Conservation (phyloP, 1,284 basidiomycete species). For the Rhodotorula sp. region DNA sequence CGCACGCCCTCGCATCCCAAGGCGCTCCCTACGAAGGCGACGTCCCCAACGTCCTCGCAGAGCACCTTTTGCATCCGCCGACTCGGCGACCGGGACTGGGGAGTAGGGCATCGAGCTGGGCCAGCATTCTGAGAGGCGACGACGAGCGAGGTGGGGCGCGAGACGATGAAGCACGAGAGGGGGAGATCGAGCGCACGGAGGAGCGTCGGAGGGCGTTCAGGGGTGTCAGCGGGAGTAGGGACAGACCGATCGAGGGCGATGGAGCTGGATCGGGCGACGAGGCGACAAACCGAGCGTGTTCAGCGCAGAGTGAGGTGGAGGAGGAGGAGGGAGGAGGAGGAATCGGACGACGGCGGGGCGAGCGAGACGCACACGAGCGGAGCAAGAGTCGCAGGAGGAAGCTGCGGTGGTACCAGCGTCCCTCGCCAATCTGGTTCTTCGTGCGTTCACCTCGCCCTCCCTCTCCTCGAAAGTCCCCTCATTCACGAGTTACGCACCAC, state of each 20-base stretch:
- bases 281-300: too few relatives aligned
- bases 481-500: not conserved
- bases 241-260: too few relatives aligned
- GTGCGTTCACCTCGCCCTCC: not conserved
- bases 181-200: too few relatives aligned
- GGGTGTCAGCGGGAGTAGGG: too few relatives aligned
- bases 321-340: not conserved
- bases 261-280: too few relatives aligned
- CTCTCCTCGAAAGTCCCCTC: not conserved
- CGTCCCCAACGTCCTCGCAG: slow-evolving; percentile 11
- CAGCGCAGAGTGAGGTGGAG: not conserved
- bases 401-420: slow-evolving; percentile 30
- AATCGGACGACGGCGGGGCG: too few relatives aligned
- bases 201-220: too few relatives aligned
- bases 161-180: too few relatives aligned
- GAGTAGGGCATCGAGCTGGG: not conserved
- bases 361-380: not conserved
- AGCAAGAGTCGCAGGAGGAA: not conserved
- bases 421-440: slow-evolving; percentile 34
- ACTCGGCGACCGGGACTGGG: not conserved
- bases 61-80: slow-evolving; percentile 9
- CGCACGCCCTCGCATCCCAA: not conserved
- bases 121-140: too few relatives aligned
- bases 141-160: too few relatives aligned
- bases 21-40: slow-evolving; percentile 11